Conservation (phyloP, 768 basidiomycete genomes). For the Pisolithus albus region DNA sequence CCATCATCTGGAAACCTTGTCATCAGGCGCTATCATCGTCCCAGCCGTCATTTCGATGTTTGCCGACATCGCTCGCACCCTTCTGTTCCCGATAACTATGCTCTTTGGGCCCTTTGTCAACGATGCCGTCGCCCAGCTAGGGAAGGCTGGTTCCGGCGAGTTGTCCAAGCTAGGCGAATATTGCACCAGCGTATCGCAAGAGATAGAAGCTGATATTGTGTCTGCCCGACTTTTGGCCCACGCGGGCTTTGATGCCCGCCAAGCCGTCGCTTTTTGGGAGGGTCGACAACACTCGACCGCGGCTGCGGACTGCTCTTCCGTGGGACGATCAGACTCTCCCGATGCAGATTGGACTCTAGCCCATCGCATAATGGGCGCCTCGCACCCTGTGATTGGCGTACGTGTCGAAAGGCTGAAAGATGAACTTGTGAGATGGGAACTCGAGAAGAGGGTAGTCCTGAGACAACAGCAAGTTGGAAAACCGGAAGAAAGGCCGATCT, state of each 20-base stretch:
- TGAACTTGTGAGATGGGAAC: slow-evolving; percentile 43
- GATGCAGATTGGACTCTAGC: slow-evolving; percentile 13
- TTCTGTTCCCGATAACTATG: slow-evolving; percentile 87
- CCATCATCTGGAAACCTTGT: slow-evolving; percentile 90
- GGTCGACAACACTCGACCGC: slow-evolving; percentile 32
- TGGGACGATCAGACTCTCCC: slow-evolving; percentile 7
- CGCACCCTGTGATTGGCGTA: slow-evolving; percentile 41
- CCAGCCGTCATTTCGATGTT: slow-evolving; percentile 74
- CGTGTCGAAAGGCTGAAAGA: slow-evolving; percentile 34
- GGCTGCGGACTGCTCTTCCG: slow-evolving; percentile 17
- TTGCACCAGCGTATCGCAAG: slow-evolving; percentile 77
- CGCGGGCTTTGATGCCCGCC: slow-evolving; percentile 83
- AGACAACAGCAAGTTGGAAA: slow-evolving; percentile 17
- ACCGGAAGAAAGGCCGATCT: slow-evolving; percentile 10
- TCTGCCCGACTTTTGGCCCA: slow-evolving; percentile 85
- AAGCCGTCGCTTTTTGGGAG: slow-evolving; percentile 82
- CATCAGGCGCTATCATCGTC: slow-evolving; percentile 73
- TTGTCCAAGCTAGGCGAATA: slow-evolving; percentile 63
- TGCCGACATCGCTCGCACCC: slow-evolving; percentile 67
- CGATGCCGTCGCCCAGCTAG: slow-evolving; percentile 80
- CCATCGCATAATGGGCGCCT: slow-evolving; percentile 29
- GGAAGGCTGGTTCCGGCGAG: slow-evolving; percentile 71
- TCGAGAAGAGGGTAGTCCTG: slow-evolving; percentile 25
- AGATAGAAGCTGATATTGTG: slow-evolving; percentile 89
- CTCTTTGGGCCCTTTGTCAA: slow-evolving; percentile 92